A percentile compares a stretch with the other conserved stretches of the same genome.
Evolutionary conservation across 1,284 basidiomycete genomes (phyloP).

Genomic region (Fistulinella staudtii): DNA sequence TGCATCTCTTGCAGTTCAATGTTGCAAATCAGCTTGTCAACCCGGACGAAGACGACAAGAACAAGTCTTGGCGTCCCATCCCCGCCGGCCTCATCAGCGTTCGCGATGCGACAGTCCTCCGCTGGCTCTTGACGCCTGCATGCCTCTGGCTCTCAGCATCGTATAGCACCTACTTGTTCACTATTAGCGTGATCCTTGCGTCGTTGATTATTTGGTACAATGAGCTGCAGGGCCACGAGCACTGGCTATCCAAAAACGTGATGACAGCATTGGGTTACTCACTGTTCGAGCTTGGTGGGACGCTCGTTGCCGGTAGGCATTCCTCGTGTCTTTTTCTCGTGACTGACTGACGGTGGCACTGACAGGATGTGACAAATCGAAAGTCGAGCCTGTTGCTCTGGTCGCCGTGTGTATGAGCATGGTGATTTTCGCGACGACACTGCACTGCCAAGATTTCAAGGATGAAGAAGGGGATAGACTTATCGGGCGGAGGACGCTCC

Average conservation of each 20-base stretch:
- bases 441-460: conserved; percentile 29
- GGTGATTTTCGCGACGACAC: conserved; percentile 20
- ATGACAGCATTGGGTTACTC: conserved; percentile 34
- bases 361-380: conserved; percentile 25
- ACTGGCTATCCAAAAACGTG: conserved; percentile 33
- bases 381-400: conserved; percentile 25
- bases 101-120: conserved; percentile 31
- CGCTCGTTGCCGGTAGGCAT: conserved; percentile 26
- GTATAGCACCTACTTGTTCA: conserved; percentile 32
- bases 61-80: conserved; percentile 41
- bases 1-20: conserved; percentile 44
- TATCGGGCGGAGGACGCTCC: conserved; percentile 36
- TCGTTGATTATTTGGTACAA: conserved; percentile 36
- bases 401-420: conserved; percentile 23
- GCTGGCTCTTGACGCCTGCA: conserved; percentile 36
- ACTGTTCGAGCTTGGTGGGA: conserved; percentile 32
- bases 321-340: background rate
- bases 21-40: conserved; percentile 42
- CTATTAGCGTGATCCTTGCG: conserved; percentile 32
- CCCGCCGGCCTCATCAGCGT: conserved; percentile 38
- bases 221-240: conserved; percentile 32
- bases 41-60: conserved; percentile 38
- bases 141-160: conserved; percentile 33
- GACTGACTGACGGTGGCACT: background rate
- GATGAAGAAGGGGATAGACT: conserved; percentile 36